Evolutionary conservation across 2,329 filamentous ascomycete genomes (phyloP).

Genomic region (Colletotrichum liaoningense): DNA sequence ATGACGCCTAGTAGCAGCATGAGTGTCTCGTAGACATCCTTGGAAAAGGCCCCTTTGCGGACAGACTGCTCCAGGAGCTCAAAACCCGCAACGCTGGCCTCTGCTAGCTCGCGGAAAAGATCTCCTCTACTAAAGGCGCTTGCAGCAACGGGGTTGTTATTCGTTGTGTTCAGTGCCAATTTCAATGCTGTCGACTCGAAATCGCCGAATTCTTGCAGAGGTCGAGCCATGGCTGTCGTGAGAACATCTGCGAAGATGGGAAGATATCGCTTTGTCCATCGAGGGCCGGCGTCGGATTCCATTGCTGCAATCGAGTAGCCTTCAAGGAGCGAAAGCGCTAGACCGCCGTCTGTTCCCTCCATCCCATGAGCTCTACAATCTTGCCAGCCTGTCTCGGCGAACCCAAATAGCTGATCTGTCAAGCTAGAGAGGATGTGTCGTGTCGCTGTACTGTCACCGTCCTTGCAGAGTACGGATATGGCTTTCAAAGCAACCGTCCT

Average conservation of each 20-base stretch:
- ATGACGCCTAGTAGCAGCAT: conserved; percentile 83
- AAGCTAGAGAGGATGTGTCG: conserved; percentile 27
- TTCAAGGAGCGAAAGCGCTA: conserved; percentile 63
- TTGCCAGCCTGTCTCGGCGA: conserved; percentile 33
- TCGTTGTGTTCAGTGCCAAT: conserved; percentile 86
- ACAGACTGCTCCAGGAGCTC: conserved; percentile 59
- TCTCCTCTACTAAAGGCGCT: conserved; percentile 73
- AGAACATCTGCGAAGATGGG: conserved; percentile 63
- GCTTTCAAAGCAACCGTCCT: conserved; percentile 73
- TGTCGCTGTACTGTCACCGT: conserved; percentile 20
- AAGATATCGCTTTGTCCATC: conserved; percentile 62
- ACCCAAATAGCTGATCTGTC: conserved; percentile 37
- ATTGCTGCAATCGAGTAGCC: conserved; percentile 61
- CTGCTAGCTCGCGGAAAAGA: conserved; percentile 61
- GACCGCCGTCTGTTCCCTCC: conserved; percentile 21
- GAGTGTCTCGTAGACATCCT: conserved; percentile 73
- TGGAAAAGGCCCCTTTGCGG: conserved; percentile 59
- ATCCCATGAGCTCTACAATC: conserved; percentile 21
- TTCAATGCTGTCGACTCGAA: conserved; percentile 67
- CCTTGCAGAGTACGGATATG: conserved; percentile 46
- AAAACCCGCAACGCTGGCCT: conserved; percentile 64
- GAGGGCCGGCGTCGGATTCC: conserved; percentile 47
- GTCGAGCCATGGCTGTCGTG: conserved; percentile 49
- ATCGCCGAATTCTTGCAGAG: conserved; percentile 50
- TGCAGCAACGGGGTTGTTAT: conserved; percentile 79